A percentile compares a stretch with the other conserved stretches of the same genome.
phyloP scores from a whole-genome alignment of 345 rosid genomes.

The Heritiera littoralis region DNA sequence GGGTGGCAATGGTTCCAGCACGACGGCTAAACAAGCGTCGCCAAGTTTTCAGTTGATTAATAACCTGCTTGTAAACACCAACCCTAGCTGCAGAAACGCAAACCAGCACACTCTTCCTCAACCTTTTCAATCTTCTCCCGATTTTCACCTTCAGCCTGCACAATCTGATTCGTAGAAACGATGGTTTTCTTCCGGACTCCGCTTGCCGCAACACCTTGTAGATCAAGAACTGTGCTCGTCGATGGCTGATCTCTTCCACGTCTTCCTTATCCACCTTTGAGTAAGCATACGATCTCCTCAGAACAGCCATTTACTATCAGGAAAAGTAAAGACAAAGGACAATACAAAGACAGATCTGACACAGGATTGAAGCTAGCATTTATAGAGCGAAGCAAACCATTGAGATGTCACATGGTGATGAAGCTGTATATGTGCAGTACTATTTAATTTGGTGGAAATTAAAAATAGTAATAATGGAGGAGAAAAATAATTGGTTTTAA shows the following conservation, averaged over 20 bases:
- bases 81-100: constrained; percentile 33
- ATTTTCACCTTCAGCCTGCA: constrained; percentile 58
- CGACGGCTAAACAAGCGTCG: constrained; percentile 39
- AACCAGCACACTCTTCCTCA: constrained; percentile 50
- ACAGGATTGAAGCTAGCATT: constrained; percentile 26
- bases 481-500: constrained; percentile 4
- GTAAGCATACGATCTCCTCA: constrained; percentile 44
- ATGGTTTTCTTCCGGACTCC: constrained; percentile 47
- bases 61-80: constrained; percentile 31
- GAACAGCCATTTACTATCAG: constrained; percentile 28
- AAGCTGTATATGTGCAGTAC: constrained; percentile 43
- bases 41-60: constrained; percentile 35
- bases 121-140: constrained; percentile 56
- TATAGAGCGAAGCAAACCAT: constrained; percentile 24
- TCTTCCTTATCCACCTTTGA: constrained; percentile 70
- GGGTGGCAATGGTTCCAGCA: constrained; percentile 34
- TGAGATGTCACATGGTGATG: constrained; percentile 28
- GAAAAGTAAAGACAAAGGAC: background rate
- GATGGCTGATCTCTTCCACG: constrained; percentile 55
- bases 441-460: constrained; percentile 19
- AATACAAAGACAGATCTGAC: constrained; percentile 14
- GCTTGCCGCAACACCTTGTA: constrained; percentile 59
- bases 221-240: constrained; percentile 83
- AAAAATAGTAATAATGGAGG: background rate
- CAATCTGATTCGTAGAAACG: constrained; percentile 48